Conservation (phyloP, 495 filamentous ascomycete genomes). For the Schizothecium vesticola region DNA sequence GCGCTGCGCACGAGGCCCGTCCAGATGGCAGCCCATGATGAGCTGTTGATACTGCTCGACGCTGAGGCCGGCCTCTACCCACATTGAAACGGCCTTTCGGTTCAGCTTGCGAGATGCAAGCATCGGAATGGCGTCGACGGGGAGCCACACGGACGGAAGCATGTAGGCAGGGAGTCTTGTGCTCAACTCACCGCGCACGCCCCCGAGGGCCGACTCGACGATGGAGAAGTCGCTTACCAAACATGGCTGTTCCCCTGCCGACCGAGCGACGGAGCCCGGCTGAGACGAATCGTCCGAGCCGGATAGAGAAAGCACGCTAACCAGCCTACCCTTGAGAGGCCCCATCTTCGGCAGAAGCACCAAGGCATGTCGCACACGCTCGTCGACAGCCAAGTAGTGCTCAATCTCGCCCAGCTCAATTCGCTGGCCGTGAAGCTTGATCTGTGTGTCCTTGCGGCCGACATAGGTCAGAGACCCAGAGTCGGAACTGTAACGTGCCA, state of each 20-base stretch:
- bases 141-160: conserved; percentile 39
- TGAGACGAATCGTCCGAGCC: background rate
- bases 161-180: conserved; percentile 39
- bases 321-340: conserved; percentile 36
- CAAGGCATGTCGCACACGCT: conserved; percentile 33
- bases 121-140: conserved; percentile 18
- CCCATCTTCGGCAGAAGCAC: conserved; percentile 43
- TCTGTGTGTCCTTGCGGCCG: conserved; percentile 30
- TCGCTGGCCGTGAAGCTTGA: conserved; percentile 38
- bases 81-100: conserved; percentile 20
- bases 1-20: background rate
- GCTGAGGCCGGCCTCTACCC: conserved; percentile 17
- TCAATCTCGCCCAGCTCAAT: conserved; percentile 50
- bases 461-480: conserved; percentile 48
- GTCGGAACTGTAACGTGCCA: conserved; percentile 49
- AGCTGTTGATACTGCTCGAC: conserved; percentile 12
- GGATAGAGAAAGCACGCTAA: conserved; percentile 23
- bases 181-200: conserved; percentile 8
- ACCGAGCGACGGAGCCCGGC: background rate
- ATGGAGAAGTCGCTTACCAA: background rate
- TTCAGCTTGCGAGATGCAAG: conserved; percentile 21
- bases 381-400: conserved; percentile 32
- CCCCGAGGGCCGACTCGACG: conserved; percentile 6
- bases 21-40: conserved; percentile 14
- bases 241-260: background rate